Evolutionary conservation across 163 green algal genomes (phyloP).

Genomic region (Scenedesmus sp.): DNA sequence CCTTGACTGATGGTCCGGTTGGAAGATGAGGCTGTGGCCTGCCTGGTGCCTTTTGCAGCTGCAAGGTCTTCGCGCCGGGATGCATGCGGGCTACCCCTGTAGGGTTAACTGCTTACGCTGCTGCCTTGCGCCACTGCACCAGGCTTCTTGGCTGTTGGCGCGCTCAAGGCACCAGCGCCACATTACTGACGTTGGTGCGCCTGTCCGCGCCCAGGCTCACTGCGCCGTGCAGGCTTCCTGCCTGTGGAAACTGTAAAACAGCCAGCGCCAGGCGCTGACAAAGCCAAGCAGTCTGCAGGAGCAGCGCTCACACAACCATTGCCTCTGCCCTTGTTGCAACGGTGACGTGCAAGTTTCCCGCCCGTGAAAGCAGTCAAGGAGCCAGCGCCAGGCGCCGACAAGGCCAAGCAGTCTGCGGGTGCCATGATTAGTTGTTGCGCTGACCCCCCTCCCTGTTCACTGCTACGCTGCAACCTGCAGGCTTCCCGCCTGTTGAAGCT

Average conservation of each 20-base stretch:
- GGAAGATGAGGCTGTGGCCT: too few relatives aligned
- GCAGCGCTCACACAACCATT: not conserved
- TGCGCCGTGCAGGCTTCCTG: not conserved
- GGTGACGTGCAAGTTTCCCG: not conserved
- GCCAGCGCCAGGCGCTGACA: constrained; percentile 23
- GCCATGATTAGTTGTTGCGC: too few relatives aligned
- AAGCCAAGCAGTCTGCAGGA: constrained; percentile 56
- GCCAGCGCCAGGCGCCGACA: not conserved
- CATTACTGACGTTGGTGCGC: too few relatives aligned
- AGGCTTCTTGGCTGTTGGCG: too few relatives aligned
- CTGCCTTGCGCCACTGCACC: too few relatives aligned
- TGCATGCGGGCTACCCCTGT: too few relatives aligned
- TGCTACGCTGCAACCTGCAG: not conserved
- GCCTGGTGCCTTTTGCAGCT: too few relatives aligned
- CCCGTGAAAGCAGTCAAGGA: not conserved
- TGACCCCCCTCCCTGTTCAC: not conserved
- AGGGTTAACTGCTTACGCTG: too few relatives aligned
- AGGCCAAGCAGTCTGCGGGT: not conserved
- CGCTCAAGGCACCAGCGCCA: too few relatives aligned
- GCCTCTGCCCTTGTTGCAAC: too few relatives aligned
- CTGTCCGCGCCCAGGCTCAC: too few relatives aligned
- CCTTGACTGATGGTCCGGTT: not conserved
- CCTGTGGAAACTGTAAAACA: constrained; percentile 32
- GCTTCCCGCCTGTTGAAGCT: constrained; percentile 36
- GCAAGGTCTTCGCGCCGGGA: too few relatives aligned